A percentile compares a stretch with the other conserved stretches of the same genome.
Conservation (phyloP, 371 early-diverging fungal genomes). For the Mucor racemosus region DNA sequence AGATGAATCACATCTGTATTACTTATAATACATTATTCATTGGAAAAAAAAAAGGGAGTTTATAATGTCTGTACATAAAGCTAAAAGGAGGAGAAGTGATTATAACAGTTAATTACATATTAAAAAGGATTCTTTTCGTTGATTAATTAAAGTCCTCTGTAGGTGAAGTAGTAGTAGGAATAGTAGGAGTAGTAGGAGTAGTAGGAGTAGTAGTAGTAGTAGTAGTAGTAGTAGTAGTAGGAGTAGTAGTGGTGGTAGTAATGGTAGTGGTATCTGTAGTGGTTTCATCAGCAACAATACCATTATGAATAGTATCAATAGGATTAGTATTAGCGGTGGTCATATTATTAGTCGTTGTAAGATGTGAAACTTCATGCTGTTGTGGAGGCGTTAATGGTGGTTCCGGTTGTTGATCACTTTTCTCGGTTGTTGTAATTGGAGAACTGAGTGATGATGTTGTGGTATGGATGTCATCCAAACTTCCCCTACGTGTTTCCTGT, state of each 20-base stretch:
- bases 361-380: neutral
- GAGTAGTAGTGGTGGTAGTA: neutral
- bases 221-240: neutral
- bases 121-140: neutral
- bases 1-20: too few relatives aligned
- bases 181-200: neutral
- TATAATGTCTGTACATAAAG: neutral
- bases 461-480: constrained; percentile 20
- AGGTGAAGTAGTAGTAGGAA: neutral
- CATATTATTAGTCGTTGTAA: neutral
- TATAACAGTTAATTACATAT: neutral
- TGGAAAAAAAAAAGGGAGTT: too few relatives aligned
- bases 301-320: too few relatives aligned
- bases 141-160: neutral
- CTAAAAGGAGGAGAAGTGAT: neutral
- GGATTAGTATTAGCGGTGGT: neutral
- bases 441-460: neutral
- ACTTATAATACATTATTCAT: too few relatives aligned
- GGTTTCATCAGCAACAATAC: too few relatives aligned
- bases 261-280: neutral
- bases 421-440: neutral
- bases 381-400: neutral
- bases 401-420: neutral
- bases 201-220: neutral
- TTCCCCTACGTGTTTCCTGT: constrained; percentile 25